Evolutionary conservation across 1,284 basidiomycete species (phyloP), one percentile per base, ranked within the genome.

Genomic region (Ganoderma meredithae): DNA sequence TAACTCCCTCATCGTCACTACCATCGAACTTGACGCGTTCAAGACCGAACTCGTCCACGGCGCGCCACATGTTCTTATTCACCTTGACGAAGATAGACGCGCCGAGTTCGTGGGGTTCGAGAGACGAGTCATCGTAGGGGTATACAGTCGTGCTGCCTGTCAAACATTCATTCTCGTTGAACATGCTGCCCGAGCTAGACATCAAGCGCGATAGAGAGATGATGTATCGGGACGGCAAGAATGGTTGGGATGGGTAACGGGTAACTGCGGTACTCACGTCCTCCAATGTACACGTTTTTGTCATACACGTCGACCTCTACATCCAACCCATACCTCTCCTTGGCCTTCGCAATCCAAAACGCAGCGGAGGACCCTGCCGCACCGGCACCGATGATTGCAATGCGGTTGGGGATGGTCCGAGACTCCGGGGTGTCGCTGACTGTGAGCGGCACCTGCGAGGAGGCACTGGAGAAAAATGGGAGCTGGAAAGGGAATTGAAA

Each of bases 351-450:
- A 62, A 97, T 86, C 89, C 95, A 96, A 79, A 95, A 96, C 0
- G 96, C 94, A 10, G 95, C 93, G 13, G 93, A 90, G 12, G 89
- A 89, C 2, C 96, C 96, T 9, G 87, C 93, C 9, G 96, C 94
- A 25, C 96, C 96, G 0, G 95, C 95, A 44, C 96, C 96, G 55
- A 97, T 88, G 75, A 97, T 90, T 8, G 95, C 95, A 70, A 97
- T 70, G 59, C 76, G 73, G 68, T 75, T 76, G 0, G 69, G 67
- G 67, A 76, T 47, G 2, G 53, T 41, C 0, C 56, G 62, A 1
- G 66, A 33, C 10, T 60, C 61, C 9, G 67, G 63, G 2, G 62
- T 43, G 15, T 69, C 56, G 27, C 67, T 36, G 65, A 65, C 27
- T 52, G 31, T 17, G 47, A 52, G 39, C 68, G 67, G 31, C 69